Conservation (phyloP, 192 early-diverging fungal genomes). For the Linnemannia zychae region DNA sequence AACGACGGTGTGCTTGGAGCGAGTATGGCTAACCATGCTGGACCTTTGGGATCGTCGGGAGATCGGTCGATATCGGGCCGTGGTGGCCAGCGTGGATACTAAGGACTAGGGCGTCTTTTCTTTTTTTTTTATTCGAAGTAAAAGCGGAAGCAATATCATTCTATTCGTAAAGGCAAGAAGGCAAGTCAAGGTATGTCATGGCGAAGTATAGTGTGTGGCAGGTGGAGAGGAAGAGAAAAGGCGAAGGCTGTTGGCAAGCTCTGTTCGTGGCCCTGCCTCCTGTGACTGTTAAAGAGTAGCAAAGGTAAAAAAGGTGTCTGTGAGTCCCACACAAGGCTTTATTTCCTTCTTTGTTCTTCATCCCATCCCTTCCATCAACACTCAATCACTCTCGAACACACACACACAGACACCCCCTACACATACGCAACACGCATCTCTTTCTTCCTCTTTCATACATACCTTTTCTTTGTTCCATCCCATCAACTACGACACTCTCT, state of each 20-base stretch:
- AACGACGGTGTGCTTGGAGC: constrained; percentile 81
- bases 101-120: background rate
- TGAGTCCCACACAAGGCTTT: background rate
- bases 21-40: constrained; percentile 56
- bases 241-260: too few species aligned
- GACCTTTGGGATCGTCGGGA: constrained; percentile 24
- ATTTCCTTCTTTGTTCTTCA: background rate
- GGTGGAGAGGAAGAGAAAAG: background rate
- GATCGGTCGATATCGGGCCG: constrained; percentile 26
- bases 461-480: background rate
- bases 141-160: constrained; percentile 19
- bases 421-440: background rate
- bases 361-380: background rate
- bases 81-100: constrained; percentile 6
- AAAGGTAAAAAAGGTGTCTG: background rate
- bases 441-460: background rate
- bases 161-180: background rate
- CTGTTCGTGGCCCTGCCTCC: background rate
- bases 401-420: too few species aligned
- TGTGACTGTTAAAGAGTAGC: background rate
- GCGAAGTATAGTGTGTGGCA: too few species aligned
- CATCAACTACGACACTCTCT: background rate
- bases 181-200: too few species aligned
- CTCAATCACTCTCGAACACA: too few species aligned
- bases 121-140: constrained; percentile 29